Conservation (phyloP, 768 basidiomycete genomes). For the Boletus rubescentipes region DNA sequence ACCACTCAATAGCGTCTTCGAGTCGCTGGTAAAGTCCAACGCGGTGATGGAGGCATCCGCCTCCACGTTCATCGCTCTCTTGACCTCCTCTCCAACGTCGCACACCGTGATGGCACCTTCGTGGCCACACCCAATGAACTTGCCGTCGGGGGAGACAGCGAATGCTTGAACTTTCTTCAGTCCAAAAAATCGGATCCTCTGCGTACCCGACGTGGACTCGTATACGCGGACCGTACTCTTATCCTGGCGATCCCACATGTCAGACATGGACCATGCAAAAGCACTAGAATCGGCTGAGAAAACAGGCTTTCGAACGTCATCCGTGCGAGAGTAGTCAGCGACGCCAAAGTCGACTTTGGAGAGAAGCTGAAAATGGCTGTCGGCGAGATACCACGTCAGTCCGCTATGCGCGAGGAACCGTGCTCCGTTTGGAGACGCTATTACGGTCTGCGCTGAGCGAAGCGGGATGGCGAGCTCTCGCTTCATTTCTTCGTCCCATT, state of each 20-base stretch:
- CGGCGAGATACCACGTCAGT: slow-evolving; percentile 1
- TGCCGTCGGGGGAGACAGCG: background rate
- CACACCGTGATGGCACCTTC: slow-evolving; percentile 7
- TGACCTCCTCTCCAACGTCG: background rate
- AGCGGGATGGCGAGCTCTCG: background rate
- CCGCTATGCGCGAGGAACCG: slow-evolving; percentile 1
- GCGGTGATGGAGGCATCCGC: background rate
- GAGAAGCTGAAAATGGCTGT: background rate
- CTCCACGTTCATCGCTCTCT: slow-evolving; percentile 1
- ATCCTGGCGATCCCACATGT: background rate
- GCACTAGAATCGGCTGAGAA: slow-evolving; percentile 10
- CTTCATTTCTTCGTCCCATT: slow-evolving; percentile 10
- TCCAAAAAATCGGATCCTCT: slow-evolving; percentile 3
- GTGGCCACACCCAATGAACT: slow-evolving; percentile 9
- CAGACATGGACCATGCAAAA: slow-evolving; percentile 7
- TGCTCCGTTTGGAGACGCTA: slow-evolving; percentile 10
- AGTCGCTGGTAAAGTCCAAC: slow-evolving; percentile 15
- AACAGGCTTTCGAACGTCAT: background rate
- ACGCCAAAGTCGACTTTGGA: slow-evolving; percentile 11
- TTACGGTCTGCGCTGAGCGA: background rate
- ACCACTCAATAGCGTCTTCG: slow-evolving; percentile 9
- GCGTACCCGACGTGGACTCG: slow-evolving; percentile 2
- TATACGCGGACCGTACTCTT: slow-evolving; percentile 5
- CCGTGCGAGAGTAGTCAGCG: background rate
- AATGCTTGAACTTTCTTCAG: slow-evolving; percentile 6